Conservation (phyloP, 345 rosid genomes). For the Arabidopsis arenosa region DNA sequence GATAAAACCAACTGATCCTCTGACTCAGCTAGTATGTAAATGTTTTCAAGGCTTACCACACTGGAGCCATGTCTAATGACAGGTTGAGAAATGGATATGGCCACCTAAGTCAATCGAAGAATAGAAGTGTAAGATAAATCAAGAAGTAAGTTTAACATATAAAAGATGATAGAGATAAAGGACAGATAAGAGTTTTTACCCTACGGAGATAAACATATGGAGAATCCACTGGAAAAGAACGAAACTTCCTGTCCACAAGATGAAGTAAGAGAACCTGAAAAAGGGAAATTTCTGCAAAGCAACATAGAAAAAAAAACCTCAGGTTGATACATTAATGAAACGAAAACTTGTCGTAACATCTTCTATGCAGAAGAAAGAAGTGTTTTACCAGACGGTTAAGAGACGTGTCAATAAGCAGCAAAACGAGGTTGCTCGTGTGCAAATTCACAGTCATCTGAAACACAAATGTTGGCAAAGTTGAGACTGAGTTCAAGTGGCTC, state of each 20-base stretch:
- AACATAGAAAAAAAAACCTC: slow-evolving; percentile 21
- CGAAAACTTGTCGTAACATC: not conserved
- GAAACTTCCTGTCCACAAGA: slow-evolving; percentile 62
- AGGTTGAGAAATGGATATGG: slow-evolving; percentile 76
- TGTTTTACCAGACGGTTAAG: slow-evolving; percentile 64
- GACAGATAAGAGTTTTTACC: slow-evolving; percentile 43
- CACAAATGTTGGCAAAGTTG: slow-evolving; percentile 7
- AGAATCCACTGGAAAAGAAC: slow-evolving; percentile 68
- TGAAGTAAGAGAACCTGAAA: slow-evolving; percentile 69
- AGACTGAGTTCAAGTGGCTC: not conserved
- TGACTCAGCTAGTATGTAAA: slow-evolving; percentile 12
- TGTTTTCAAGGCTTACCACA: slow-evolving; percentile 54
- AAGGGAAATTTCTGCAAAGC: slow-evolving; percentile 63
- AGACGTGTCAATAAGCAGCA: slow-evolving; percentile 63
- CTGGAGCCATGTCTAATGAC: slow-evolving; percentile 59
- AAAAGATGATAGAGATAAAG: not conserved
- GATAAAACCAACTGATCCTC: not conserved
- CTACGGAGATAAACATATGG: slow-evolving; percentile 54
- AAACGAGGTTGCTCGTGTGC: slow-evolving; percentile 62
- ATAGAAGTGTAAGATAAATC: slow-evolving; percentile 17
- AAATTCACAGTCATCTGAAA: slow-evolving; percentile 67
- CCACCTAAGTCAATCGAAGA: slow-evolving; percentile 55
- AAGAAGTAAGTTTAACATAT: slow-evolving; percentile 14
- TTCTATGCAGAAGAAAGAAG: not conserved
- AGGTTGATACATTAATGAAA: slow-evolving; percentile 11